Percentiles rank a stretch among this genome's conserved stretches.
phyloP scores from a whole-genome alignment of 192 early-diverging fungal genomes.

The Coemansia sp. region DNA sequence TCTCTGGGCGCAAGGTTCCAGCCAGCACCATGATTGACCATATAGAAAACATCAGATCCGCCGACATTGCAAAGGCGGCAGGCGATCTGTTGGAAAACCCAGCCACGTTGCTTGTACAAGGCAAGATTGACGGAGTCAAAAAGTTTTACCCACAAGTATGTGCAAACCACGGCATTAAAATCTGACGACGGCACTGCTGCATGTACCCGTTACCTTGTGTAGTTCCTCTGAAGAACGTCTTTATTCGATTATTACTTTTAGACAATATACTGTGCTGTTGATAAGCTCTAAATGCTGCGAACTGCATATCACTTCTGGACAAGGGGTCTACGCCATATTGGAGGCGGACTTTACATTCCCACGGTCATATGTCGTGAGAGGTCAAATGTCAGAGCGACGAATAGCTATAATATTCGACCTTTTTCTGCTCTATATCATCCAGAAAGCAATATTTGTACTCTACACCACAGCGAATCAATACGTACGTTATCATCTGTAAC shows the following conservation, averaged over 20 bases:
- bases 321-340: too few species aligned
- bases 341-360: too few species aligned
- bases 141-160: constrained; percentile 38
- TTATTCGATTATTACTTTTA: too few species aligned
- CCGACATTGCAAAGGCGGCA: constrained; percentile 79
- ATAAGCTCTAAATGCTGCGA: too few species aligned
- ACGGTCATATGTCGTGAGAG: too few species aligned
- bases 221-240: too few species aligned
- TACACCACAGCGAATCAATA: not conserved
- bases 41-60: constrained; percentile 73
- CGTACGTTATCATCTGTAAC: constrained; percentile 6
- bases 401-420: too few species aligned
- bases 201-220: too few species aligned
- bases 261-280: too few species aligned
- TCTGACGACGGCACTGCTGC: not conserved
- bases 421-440: too few species aligned
- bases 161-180: constrained; percentile 27
- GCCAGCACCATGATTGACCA: constrained; percentile 75
- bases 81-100: constrained; percentile 58
- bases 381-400: too few species aligned
- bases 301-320: too few species aligned
- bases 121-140: constrained; percentile 45
- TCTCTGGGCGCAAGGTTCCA: constrained; percentile 67
- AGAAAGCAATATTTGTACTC: not conserved
- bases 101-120: constrained; percentile 67